Evolutionary conservation across 2,329 filamentous ascomycete genomes (phyloP).

Genomic region (Cladophialophora carrionii): DNA sequence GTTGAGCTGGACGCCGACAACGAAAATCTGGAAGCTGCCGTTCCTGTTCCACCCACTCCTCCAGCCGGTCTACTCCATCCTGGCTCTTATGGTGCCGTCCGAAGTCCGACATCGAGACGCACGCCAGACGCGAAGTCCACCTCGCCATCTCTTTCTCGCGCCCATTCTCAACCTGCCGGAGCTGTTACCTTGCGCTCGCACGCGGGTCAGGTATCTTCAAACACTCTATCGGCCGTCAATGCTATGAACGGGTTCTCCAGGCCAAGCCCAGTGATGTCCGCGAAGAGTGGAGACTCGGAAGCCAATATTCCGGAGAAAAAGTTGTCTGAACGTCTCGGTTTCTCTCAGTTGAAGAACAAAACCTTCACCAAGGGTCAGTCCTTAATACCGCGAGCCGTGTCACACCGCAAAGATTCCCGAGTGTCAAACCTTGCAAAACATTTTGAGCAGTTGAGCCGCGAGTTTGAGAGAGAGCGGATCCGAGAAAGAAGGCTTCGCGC

Average conservation of each 20-base stretch:
- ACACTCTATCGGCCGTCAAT: slow-evolving; percentile 35
- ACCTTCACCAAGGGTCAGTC: slow-evolving; percentile 61
- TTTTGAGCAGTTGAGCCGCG: slow-evolving; percentile 93
- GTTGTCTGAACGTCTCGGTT: slow-evolving; percentile 70
- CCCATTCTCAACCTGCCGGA: slow-evolving; percentile 56
- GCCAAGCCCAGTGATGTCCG: slow-evolving; percentile 20
- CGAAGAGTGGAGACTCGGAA: slow-evolving; percentile 39
- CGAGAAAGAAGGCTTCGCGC: slow-evolving; percentile 81
- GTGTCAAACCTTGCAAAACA: slow-evolving; percentile 93
- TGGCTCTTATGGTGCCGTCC: not conserved
- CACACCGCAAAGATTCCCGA: slow-evolving; percentile 70
- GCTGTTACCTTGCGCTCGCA: slow-evolving; percentile 42
- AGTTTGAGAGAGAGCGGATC: slow-evolving; percentile 93
- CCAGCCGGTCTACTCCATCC: slow-evolving; percentile 9
- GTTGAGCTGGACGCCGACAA: not conserved
- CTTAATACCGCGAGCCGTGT: slow-evolving; percentile 82
- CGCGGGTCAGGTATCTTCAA: slow-evolving; percentile 30
- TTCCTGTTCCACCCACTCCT: not conserved
- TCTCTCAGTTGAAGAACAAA: slow-evolving; percentile 65
- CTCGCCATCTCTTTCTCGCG: slow-evolving; percentile 55
- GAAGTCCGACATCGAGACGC: slow-evolving; percentile 36
- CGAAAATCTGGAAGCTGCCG: not conserved
- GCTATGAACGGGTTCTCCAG: slow-evolving; percentile 35
- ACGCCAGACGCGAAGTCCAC: slow-evolving; percentile 41
- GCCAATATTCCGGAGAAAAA: slow-evolving; percentile 67